A percentile compares a stretch with the other conserved stretches of the same genome.
phyloP scores from a whole-genome alignment of 2,329 filamentous ascomycete species.

The Fusarium concolor region DNA sequence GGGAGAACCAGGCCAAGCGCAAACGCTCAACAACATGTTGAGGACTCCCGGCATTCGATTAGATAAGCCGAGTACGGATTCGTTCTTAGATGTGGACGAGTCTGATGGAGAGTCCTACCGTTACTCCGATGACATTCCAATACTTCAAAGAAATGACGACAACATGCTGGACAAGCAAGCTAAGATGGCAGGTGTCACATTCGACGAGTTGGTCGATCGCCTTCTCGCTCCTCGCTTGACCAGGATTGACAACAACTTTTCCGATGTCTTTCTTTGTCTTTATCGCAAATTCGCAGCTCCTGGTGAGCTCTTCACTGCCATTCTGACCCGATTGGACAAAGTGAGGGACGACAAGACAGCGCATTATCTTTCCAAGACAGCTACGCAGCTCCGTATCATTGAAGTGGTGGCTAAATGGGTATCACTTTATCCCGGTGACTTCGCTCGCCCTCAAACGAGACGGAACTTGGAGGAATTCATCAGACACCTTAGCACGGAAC shows the following conservation, averaged over 20 bases:
- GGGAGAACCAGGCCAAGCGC: constrained; percentile 45
- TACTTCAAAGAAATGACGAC: constrained; percentile 75
- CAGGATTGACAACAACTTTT: constrained; percentile 89
- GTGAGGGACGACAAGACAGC: constrained; percentile 74
- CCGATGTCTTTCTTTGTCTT: constrained; percentile 87
- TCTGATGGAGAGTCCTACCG: constrained; percentile 74
- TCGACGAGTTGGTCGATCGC: constrained; percentile 86
- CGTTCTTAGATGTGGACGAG: constrained; percentile 76
- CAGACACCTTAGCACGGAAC: constrained; percentile 75
- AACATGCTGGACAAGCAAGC: constrained; percentile 63
- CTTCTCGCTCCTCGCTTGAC: constrained; percentile 84
- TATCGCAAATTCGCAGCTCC: constrained; percentile 95
- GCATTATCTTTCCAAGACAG: constrained; percentile 80
- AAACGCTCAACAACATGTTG: constrained; percentile 62
- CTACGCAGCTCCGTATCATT: constrained; percentile 84
- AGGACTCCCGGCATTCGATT: constrained; percentile 65
- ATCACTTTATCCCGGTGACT: constrained; percentile 89
- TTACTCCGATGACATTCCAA: constrained; percentile 75
- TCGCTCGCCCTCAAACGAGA: constrained; percentile 81
- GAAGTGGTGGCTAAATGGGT: constrained; percentile 91
- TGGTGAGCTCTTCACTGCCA: constrained; percentile 78
- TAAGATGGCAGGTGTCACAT: constrained; percentile 65
- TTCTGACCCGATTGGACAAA: constrained; percentile 80
- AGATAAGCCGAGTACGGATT: constrained; percentile 61
- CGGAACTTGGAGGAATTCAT: constrained; percentile 81